phyloP scores from a whole-genome alignment of 352 stramenopile genomes.

The Pythium plurisporium region DNA sequence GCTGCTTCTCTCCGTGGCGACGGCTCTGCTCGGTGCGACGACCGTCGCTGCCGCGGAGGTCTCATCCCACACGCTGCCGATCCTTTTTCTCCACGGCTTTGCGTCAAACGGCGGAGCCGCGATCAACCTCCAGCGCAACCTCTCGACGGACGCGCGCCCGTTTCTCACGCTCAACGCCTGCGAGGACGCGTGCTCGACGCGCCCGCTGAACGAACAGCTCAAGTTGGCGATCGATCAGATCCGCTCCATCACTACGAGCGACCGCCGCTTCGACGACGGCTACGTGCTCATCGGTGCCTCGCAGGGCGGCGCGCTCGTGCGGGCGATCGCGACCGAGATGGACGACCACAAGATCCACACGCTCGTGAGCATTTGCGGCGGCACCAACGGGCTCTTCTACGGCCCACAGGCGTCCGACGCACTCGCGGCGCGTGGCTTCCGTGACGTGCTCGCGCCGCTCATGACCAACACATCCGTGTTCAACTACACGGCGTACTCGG shows the following conservation, averaged over 20 bases:
- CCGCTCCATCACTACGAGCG: conserved; percentile 27
- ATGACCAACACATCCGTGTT: conserved; percentile 17
- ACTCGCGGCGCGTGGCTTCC: conserved; percentile 29
- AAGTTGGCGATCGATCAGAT: conserved; percentile 38
- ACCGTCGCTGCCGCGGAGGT: not conserved
- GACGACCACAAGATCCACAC: conserved; percentile 46
- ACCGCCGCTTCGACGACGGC: conserved; percentile 32
- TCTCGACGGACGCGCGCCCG: conserved; percentile 28
- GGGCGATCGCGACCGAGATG: conserved; percentile 46
- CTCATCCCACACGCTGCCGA: conserved; percentile 21
- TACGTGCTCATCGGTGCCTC: conserved; percentile 51
- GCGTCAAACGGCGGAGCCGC: conserved; percentile 27
- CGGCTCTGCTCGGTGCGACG: not conserved
- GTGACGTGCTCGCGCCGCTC: conserved; percentile 20
- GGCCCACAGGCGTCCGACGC: conserved; percentile 32
- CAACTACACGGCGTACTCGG: conserved; percentile 30
- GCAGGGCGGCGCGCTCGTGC: conserved; percentile 34
- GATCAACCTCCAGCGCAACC: conserved; percentile 30
- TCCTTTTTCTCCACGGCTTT: conserved; percentile 52
- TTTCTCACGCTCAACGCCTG: conserved; percentile 39
- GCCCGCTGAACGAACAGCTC: conserved; percentile 29
- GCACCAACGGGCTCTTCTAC: conserved; percentile 52
- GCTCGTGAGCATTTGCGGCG: conserved; percentile 39
- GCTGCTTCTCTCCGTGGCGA: not conserved
- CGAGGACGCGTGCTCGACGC: conserved; percentile 29